Evolutionary conservation across 352 stramenopile genomes (phyloP), one percentile per base, ranked within the genome.

Genomic region (Phytophthora tentaculata): DNA sequence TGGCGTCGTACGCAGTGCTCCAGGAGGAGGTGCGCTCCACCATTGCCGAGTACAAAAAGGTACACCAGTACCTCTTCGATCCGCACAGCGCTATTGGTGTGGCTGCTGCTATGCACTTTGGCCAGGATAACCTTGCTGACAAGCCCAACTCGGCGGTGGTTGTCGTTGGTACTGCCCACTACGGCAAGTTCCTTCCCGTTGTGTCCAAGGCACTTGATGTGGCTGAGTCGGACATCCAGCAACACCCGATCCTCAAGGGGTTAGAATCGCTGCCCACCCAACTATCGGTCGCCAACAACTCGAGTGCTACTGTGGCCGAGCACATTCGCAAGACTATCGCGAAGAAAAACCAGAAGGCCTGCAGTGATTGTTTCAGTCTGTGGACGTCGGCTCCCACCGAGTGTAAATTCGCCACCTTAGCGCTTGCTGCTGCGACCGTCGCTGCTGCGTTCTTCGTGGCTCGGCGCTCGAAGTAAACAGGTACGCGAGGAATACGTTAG

Each of bases 121-220:
- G 92, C 17, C 73, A 88, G 55, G 75, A 83, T 1, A 64, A 79
- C 5, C 68, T 97, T 45, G 84, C 88, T 17, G 67, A 83, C 39
- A 80, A 80, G 32, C 74, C 87, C 4, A 65, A 85, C 56, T 74
- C 73, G 16, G 86, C 83, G 0, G 96, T 98, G 3, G 93, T 99
- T 8, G 95, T 97, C 35, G 84, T 99, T 12, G 98, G 97, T 5
- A 99, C 96, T 32, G 98, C 98, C 3, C 97, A 99, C 79, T 97
- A 98, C 65, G 97, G 92, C 69, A 99, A 99, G 82, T 99, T 99
- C 71, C 77, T 98, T 55, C 95, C 93, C 1, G 96, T 98, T 5
- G 90, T 97, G 13, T 90, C 80, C 7, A 83, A 90, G 69, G 96
- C 96, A 13, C 87, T 99, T 24, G 80, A 86, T 75, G 79, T 92